phyloP scores from a whole-genome alignment of 768 basidiomycete genomes.

The Tulasnella sp. region DNA sequence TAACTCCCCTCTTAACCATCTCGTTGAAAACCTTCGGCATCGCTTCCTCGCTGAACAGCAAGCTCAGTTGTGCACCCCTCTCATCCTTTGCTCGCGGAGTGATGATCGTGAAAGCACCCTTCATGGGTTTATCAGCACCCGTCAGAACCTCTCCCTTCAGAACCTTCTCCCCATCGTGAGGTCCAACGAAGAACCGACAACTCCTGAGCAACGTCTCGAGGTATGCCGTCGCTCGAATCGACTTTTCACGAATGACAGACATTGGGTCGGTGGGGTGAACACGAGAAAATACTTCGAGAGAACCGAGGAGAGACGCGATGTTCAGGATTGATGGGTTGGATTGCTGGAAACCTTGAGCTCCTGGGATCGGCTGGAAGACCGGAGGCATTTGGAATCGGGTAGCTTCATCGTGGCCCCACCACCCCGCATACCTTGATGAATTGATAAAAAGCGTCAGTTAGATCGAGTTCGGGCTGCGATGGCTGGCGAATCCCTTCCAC shows the following conservation, averaged over 20 bases:
- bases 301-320: slow-evolving; percentile 71
- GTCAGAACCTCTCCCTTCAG: slow-evolving; percentile 12
- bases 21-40: slow-evolving; percentile 65
- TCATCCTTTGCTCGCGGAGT: slow-evolving; percentile 62
- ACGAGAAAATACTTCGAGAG: slow-evolving; percentile 69
- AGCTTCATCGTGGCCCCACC: slow-evolving; percentile 91
- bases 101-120: slow-evolving; percentile 77
- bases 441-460: slow-evolving; percentile 3
- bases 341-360: slow-evolving; percentile 93
- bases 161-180: slow-evolving; percentile 4
- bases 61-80: slow-evolving; percentile 82
- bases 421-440: slow-evolving; percentile 68
- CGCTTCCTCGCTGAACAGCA: slow-evolving; percentile 59
- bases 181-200: slow-evolving; percentile 56
- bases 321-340: slow-evolving; percentile 86
- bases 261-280: slow-evolving; percentile 54
- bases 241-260: slow-evolving; percentile 57
- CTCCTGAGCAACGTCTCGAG: slow-evolving; percentile 56
- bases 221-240: slow-evolving; percentile 57
- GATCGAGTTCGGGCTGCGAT: slow-evolving; percentile 3
- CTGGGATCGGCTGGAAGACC: slow-evolving; percentile 70
- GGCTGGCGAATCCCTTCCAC: neutral
- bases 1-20: slow-evolving; percentile 62
- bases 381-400: slow-evolving; percentile 90
- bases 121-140: slow-evolving; percentile 22